These are phyloP conservation scores for Pythium plurisporium DNA, from an alignment of 352 stramenopile species.

Conservation along the genomic window DNA sequence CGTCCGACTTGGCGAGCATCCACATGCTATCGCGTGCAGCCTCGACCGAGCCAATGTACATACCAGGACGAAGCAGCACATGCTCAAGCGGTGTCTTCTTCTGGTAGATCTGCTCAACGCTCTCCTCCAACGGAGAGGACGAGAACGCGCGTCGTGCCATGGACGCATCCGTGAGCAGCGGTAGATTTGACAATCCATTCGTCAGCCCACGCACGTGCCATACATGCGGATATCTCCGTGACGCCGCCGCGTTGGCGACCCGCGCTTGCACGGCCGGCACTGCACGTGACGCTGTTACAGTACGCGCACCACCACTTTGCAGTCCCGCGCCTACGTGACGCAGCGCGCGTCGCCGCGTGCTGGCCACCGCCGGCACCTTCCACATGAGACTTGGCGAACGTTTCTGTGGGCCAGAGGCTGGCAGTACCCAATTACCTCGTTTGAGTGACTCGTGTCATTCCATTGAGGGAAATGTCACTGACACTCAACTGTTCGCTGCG, in stretches of 20 bases:
- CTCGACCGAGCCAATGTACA: slow-evolving; percentile 91
- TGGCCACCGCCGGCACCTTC: slow-evolving; percentile 15
- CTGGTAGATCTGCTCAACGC: slow-evolving; percentile 82
- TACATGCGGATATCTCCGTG: slow-evolving; percentile 14
- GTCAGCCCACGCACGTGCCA: no score
- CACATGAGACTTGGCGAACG: slow-evolving; percentile 7
- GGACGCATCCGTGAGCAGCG: neutral
- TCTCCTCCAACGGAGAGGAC: slow-evolving; percentile 37
- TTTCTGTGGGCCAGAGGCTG: slow-evolving; percentile 1
- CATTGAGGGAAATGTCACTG: slow-evolving; percentile 8
- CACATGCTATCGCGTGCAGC: slow-evolving; percentile 70
- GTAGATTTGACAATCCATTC: neutral
- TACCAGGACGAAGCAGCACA: slow-evolving; percentile 86
- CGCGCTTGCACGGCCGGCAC: slow-evolving; percentile 9
- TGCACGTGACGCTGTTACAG: neutral
- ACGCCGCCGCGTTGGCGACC: neutral
- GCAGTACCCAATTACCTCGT: neutral
- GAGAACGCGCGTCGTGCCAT: neutral
- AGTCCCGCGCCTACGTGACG: slow-evolving; percentile 6
- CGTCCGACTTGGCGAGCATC: slow-evolving; percentile 48
- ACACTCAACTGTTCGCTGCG: slow-evolving; percentile 13
- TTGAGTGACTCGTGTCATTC: neutral
- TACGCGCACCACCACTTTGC: neutral
- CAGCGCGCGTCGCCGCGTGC: slow-evolving; percentile 21
- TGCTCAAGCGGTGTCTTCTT: slow-evolving; percentile 89